Base-by-base conservation (phyloP, 2,329 filamentous ascomycete species). In the Arthrocladium fulminans region DNA sequence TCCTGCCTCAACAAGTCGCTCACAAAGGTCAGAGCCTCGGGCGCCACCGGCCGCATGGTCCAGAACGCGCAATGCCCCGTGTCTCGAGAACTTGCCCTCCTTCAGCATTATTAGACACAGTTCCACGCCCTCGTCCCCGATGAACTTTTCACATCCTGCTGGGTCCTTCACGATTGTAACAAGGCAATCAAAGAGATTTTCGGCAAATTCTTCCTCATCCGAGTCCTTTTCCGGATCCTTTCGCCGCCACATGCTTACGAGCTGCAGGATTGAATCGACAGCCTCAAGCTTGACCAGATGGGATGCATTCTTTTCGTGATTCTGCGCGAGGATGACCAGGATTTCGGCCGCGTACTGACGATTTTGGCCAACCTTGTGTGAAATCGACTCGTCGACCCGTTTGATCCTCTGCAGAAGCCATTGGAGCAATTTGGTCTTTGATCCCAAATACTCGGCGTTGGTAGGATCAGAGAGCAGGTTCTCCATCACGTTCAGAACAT, bases 311-410 rank as follows among this genome's bases (percentile, higher is more conserved):
- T 51, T 41, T 17, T 53, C 50, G 45, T 53, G 47, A 12, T 55
- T 57, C 64, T 96, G 89, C 15, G 90, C 75, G 7, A 98, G 70
- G 47, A 98, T 92, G 10, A 90, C 88, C 2, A 98, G 73, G 6
- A 97, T 79, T 67, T 98, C 92, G 13, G 90, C 88, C 0, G 88
- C 79, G 63, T 97, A 98, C 64, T 96, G 90, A 63, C 92, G 94
- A 63, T 98, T 98, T 63, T 98, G 92, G 3, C 80, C 75, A 1
- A 94, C 79, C 0, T 73, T 71, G n/a, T 47, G 51, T 8, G 53
- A 39, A 2, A 55, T 51, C n/a, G 48, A 35, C 3, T 70, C 70
- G 63, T 95, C 88, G 44, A 76, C 75, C 48, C 73, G 75, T 57
- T 84, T 80, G 53, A 88, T 84, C 43, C 92, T 79, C 43, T 74